Evolutionary conservation across 352 stramenopile genomes (phyloP).

Genomic region (Phytophthora pistaciae): DNA sequence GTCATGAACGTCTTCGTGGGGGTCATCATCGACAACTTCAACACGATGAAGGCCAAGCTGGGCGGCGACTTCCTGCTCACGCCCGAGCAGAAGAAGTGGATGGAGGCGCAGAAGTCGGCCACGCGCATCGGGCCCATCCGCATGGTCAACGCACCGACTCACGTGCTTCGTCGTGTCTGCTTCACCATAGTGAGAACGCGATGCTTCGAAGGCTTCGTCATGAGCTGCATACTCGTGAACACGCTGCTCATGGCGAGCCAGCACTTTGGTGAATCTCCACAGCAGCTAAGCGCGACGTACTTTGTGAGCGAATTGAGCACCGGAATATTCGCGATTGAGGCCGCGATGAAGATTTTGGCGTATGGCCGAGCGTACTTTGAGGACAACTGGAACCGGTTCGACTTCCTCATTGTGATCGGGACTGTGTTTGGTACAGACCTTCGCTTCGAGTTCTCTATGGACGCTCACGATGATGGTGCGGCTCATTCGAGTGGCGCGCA

Average conservation of each 20-base stretch:
- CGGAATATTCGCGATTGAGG: slow-evolving; percentile 86
- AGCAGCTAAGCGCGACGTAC: slow-evolving; percentile 55
- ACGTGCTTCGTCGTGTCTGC: slow-evolving; percentile 50
- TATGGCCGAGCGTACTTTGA: slow-evolving; percentile 82
- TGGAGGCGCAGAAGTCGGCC: slow-evolving; percentile 59
- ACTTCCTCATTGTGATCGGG: slow-evolving; percentile 75
- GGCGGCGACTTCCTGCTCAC: slow-evolving; percentile 82
- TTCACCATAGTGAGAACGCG: slow-evolving; percentile 63
- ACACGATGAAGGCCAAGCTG: slow-evolving; percentile 81
- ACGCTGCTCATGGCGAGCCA: slow-evolving; percentile 87
- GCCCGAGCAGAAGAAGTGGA: slow-evolving; percentile 90
- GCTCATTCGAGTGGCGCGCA: slow-evolving; percentile 89
- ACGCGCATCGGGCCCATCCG: slow-evolving; percentile 62
- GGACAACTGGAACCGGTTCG: slow-evolving; percentile 88
- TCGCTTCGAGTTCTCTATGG: slow-evolving; percentile 51
- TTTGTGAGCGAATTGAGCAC: slow-evolving; percentile 86
- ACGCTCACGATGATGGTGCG: slow-evolving; percentile 86
- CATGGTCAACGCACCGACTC: slow-evolving; percentile 50
- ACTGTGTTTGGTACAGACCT: slow-evolving; percentile 58
- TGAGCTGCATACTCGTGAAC: slow-evolving; percentile 88
- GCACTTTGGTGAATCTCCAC: slow-evolving; percentile 76
- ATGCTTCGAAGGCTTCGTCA: slow-evolving; percentile 83
- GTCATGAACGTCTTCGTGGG: slow-evolving; percentile 94
- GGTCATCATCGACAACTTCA: slow-evolving; percentile 95
- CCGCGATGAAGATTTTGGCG: slow-evolving; percentile 85